These are phyloP conservation scores for Paecilomyces sp. DNA, from an alignment of 2,329 filamentous ascomycete genomes.

Conservation along the genomic window DNA sequence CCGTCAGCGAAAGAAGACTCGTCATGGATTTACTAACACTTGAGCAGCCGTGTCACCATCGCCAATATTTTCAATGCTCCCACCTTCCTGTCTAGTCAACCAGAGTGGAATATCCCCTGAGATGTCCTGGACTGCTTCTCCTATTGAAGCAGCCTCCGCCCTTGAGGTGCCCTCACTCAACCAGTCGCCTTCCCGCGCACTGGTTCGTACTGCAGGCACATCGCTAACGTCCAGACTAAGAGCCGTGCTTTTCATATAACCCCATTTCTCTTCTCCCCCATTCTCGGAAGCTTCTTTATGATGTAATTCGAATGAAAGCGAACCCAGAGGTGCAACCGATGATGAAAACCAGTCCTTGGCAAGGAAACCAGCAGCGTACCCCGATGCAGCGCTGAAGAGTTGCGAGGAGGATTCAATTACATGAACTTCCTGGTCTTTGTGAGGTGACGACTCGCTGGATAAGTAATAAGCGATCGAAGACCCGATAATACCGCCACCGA, in stretches of 20 bases:
- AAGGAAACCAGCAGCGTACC: constrained; percentile 66
- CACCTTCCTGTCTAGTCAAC: constrained; percentile 51
- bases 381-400: constrained; percentile 67
- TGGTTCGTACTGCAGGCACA: constrained; percentile 26
- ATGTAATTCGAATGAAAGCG: constrained; percentile 64
- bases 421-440: constrained; percentile 40
- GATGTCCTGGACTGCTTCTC: constrained; percentile 17
- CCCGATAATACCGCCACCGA: constrained; percentile 66
- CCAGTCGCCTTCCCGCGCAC: constrained; percentile 56
- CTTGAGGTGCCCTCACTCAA: constrained; percentile 57
- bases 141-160: constrained; percentile 43
- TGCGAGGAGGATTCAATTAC: constrained; percentile 51
- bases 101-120: constrained; percentile 44
- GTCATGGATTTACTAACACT: constrained; percentile 43
- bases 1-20: background rate
- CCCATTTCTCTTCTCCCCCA: constrained; percentile 53
- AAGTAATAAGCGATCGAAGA: constrained; percentile 67
- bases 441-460: constrained; percentile 32
- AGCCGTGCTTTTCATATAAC: constrained; percentile 53
- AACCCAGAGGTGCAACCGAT: constrained; percentile 51
- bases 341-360: constrained; percentile 65
- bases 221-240: constrained; percentile 45
- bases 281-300: constrained; percentile 54
- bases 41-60: constrained; percentile 56
- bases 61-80: constrained; percentile 55